Base-by-base conservation (phyloP, 306 rosid genomes). In the Notholithocarpus densiflorus region DNA sequence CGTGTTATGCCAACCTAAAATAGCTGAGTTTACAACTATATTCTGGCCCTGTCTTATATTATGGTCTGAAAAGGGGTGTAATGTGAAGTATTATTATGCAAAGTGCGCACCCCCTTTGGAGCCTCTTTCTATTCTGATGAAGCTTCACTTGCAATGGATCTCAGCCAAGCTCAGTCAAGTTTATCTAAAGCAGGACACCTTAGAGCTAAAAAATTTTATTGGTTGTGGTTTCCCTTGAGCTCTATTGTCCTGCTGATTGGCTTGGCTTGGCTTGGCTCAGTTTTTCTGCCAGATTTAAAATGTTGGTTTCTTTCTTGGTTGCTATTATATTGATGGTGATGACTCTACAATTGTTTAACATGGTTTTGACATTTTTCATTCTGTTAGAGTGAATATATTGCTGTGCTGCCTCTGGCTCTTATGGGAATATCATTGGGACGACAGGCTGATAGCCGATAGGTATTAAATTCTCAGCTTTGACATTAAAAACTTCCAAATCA, bases 371-470 rank as follows among this genome's bases (percentile, higher is more conserved):
- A 74, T 78, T 80, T 80, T 77, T 1, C 56, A 77, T 85, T 77
- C 79, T 75, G 83, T 75, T 88, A 82, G 89, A 75, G 66, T 61
- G 84, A 80, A 76, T 73, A 75, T 71, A 79, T 77, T 82, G 86
- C 83, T 68, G 84, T 82, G 88, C 86, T 75, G 48, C 87, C 79
- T 82, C 86, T 77, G 80, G 86, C 68, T 80, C 82, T 73, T 82
- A 72, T 86, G 87, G 84, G 83, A 86, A 80, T 71, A 75, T 78
- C 86, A 86, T 74, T 64, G 86, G 86, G 45, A 89, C 84, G 64
- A 76, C 80, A 75, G 70, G 81, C 77, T 37, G 76, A 77, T 80
- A 72, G 83, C 79, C 71, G 73, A 81, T 87, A 85, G 91, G 91
- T 85, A 85, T 83, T 84, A 68, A 72, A 80, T 81, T 81, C 84